Conservation (phyloP, 768 basidiomycete species). For the Tylopilus balloui region DNA sequence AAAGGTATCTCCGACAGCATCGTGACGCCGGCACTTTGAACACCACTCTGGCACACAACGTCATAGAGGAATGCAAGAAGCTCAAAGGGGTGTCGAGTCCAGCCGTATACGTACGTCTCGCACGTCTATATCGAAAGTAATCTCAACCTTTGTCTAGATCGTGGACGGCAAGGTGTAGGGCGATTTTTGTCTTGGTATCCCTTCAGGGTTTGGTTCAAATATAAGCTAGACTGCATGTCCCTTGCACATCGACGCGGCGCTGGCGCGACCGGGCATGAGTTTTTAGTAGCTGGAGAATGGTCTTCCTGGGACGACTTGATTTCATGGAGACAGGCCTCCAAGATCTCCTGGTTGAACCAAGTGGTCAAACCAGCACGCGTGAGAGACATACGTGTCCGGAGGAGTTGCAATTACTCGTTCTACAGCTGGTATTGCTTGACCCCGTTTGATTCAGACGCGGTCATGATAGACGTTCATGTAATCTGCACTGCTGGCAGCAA, state of each 20-base stretch:
- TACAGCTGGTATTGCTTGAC: too few relatives aligned
- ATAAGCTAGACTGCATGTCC: neutral
- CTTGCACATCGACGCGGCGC: neutral
- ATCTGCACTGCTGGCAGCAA: too few relatives aligned
- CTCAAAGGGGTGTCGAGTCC: slow-evolving; percentile 45
- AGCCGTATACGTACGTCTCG: slow-evolving; percentile 20
- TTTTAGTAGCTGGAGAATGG: too few relatives aligned
- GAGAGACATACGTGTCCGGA: too few relatives aligned
- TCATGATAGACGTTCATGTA: too few relatives aligned
- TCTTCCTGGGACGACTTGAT: too few relatives aligned
- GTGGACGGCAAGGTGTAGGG: slow-evolving; percentile 19
- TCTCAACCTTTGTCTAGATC: slow-evolving; percentile 12
- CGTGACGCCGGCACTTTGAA: slow-evolving; percentile 47
- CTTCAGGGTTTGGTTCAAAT: neutral
- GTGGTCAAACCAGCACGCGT: too few relatives aligned
- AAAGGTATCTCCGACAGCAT: slow-evolving; percentile 62
- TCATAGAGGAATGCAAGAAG: slow-evolving; percentile 60
- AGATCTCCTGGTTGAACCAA: too few relatives aligned
- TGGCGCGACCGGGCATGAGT: too few relatives aligned
- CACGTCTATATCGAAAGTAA: neutral
- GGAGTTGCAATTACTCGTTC: too few relatives aligned
- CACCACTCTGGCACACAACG: slow-evolving; percentile 48
- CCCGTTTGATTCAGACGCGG: too few relatives aligned
- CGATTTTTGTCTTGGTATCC: neutral
- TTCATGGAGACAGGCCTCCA: too few relatives aligned